Percentiles rank a stretch among this genome's conserved stretches.
Evolutionary conservation across 164 flowering plant genomes (phyloP).

Genomic region (Vitis labrusca): DNA sequence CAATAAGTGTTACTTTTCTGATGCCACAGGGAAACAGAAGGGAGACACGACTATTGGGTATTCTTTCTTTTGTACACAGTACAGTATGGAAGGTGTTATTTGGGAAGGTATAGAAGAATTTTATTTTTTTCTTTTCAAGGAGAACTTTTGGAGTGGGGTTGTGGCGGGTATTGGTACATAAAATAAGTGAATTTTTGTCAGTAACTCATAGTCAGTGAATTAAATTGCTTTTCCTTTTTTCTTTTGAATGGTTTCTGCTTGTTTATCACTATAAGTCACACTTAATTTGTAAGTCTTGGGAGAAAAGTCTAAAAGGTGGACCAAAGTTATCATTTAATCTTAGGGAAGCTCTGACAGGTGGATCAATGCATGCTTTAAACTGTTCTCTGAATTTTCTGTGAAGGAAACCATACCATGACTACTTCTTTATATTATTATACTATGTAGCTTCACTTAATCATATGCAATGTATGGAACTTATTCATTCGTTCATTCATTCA

Average conservation of each 20-base stretch:
- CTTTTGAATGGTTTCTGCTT: background rate
- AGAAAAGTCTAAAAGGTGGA: no score
- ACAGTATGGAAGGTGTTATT: conserved; percentile 99
- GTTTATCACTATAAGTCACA: background rate
- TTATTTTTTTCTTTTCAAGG: background rate
- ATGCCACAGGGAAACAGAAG: conserved; percentile 84
- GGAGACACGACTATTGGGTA: conserved; percentile 91
- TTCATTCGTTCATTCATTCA: background rate
- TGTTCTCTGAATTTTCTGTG: background rate
- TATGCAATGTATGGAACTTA: no score
- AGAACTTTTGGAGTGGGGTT: no score
- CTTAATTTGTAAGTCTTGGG: no score
- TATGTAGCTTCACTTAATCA: background rate
- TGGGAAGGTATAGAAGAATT: conserved; percentile 66
- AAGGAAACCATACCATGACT: background rate
- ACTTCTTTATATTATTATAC: no score
- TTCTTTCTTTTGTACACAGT: conserved; percentile 93
- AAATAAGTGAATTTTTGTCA: no score
- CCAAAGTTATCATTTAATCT: background rate
- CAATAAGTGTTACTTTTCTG: conserved; percentile 2
- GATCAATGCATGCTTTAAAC: background rate
- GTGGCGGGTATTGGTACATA: no score
- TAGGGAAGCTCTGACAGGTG: background rate
- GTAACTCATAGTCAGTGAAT: no score
- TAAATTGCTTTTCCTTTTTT: no score